Percentiles rank a stretch among this genome's conserved stretches.
These are phyloP conservation scores for Neofusicoccum cordaticola DNA, from an alignment of 2,329 filamentous ascomycete genomes.

Conservation along the genomic window DNA sequence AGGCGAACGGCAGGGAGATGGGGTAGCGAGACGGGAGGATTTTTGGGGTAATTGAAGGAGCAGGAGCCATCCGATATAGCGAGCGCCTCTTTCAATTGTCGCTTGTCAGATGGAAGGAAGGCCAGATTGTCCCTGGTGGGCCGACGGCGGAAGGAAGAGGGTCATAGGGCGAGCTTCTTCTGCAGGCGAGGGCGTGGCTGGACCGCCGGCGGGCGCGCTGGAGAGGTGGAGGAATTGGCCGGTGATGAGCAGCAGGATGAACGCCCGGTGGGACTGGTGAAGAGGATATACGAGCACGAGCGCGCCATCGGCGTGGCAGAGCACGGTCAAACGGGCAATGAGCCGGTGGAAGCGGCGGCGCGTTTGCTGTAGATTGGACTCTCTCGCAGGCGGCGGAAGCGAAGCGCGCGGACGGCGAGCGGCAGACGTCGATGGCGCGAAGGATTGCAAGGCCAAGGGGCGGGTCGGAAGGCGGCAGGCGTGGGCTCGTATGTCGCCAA, in stretches of 20 bases:
- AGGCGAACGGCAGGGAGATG: no score
- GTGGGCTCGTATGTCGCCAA: neutral
- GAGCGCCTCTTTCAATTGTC: no score
- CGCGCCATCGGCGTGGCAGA: neutral
- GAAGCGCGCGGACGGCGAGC: neutral
- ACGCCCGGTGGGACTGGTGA: conserved; percentile 4
- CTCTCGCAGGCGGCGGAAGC: neutral
- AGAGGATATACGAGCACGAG: neutral
- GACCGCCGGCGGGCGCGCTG: neutral
- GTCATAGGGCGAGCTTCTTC: neutral
- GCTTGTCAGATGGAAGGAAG: neutral
- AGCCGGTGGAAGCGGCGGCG: neutral
- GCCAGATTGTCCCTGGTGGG: neutral
- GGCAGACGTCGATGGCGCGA: neutral
- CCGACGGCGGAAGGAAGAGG: neutral
- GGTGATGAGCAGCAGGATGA: neutral
- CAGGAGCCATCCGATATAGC: neutral
- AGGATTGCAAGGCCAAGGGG: neutral
- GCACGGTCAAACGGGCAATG: neutral
- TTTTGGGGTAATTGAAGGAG: neutral
- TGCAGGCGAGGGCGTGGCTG: neutral
- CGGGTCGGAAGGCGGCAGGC: neutral
- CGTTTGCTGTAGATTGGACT: neutral
- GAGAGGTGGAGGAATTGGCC: neutral
- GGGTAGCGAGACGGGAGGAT: neutral